These are phyloP conservation scores for Choricystis sp. DNA, from an alignment of 139 green algal species.

Conservation along the genomic window DNA sequence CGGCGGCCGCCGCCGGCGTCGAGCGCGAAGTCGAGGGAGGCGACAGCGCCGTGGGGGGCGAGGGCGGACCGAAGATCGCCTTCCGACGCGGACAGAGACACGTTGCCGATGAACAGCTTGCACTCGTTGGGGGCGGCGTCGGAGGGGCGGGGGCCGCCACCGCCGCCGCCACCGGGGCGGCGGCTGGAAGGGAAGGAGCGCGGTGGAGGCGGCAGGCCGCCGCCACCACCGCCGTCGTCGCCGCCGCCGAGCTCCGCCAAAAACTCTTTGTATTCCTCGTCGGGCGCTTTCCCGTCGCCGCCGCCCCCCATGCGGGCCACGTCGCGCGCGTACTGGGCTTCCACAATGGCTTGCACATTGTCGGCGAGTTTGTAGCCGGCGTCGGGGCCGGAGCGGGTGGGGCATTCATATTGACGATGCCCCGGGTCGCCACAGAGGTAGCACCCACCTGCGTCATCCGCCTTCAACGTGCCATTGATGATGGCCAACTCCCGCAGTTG, in stretches of 20 bases:
- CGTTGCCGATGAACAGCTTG: background rate
- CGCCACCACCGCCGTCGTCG: too few species aligned
- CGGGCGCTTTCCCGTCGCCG: conserved; percentile 35
- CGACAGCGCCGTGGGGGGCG: background rate
- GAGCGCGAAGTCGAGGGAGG: background rate
- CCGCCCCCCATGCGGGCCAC: conserved; percentile 17
- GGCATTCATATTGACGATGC: conserved; percentile 44
- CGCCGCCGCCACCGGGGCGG: too few species aligned
- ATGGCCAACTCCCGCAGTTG: conserved; percentile 81
- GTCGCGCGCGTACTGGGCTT: conserved; percentile 53
- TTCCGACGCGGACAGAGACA: background rate
- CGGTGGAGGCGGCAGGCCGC: conserved; percentile 14
- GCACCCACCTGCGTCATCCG: conserved; percentile 38
- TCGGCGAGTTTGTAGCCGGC: conserved; percentile 61
- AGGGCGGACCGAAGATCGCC: background rate
- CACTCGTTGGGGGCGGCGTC: background rate
- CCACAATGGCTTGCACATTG: conserved; percentile 39
- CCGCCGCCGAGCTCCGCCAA: conserved; percentile 64
- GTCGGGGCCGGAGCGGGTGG: conserved; percentile 14
- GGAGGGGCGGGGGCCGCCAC: too few species aligned
- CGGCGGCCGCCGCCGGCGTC: background rate
- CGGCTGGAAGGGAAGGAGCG: too few species aligned
- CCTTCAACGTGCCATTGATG: conserved; percentile 74
- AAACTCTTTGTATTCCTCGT: conserved; percentile 90
- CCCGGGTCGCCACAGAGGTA: conserved; percentile 37